Base-by-base conservation (phyloP, 495 filamentous ascomycete species). In the Podospora pseudopauciseta region DNA sequence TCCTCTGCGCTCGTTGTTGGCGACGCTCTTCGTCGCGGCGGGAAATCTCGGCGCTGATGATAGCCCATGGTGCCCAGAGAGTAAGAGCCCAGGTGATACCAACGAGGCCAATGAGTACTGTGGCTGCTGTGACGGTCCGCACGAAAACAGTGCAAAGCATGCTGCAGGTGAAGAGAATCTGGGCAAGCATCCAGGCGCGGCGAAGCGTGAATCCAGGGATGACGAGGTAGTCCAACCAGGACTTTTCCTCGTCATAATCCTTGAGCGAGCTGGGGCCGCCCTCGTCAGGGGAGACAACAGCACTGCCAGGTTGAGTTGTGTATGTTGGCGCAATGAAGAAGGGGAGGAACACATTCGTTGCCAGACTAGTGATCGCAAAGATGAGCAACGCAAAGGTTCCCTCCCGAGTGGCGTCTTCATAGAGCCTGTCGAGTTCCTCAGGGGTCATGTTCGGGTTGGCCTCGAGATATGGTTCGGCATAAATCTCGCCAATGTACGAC, bases 41-140 rank as follows among this genome's bases (percentile, higher is more conserved):
- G 61, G 87, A 87, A 56, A 97, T 91, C 78, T 97, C 93, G 44
- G 91, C 89, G 61, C 89, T 90, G 73, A 97, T 96, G 70, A 97
- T 88, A 49, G 93, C 93, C 82, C 94, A 97, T 0, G 93, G 93
- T 0, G 92, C 93, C 93, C 93, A 97, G 34, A 93, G 84, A 20
- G 92, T 92, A 63, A 97, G 79, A 26, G 93, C 92, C 93, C 93
- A 97, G 15, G 89, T 90, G 65, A 97, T 87, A 19, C 93, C 93
- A 67, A 96, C 85, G 15, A 95, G 74, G 5, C 86, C 91, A 60
- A 95, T 89, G 15, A 94, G 86, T 19, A 88, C 81, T 0, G 90
- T 94, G 4, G 88, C 93, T 7, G 84, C 86, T 65, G 82, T 78
- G 30, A 89, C 83, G 6, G 84, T 86, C 65, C 80, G 85, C 61